These are phyloP conservation scores for Aspergillus sp. DNA, from an alignment of 2,329 filamentous ascomycete species.

Conservation along the genomic window DNA sequence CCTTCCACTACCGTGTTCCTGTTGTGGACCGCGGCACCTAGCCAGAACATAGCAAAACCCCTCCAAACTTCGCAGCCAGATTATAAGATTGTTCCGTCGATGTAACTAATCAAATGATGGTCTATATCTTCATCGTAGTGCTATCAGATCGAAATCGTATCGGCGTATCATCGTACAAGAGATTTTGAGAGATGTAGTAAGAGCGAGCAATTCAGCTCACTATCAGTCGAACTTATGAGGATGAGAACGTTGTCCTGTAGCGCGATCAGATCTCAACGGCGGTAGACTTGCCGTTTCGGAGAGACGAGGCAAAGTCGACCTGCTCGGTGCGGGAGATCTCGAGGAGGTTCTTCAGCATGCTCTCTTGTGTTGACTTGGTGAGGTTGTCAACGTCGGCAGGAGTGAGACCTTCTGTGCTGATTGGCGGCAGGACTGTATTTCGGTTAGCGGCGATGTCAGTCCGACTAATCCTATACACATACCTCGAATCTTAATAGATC, in stretches of 20 bases:
- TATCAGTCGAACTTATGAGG: background rate
- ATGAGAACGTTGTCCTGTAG: background rate
- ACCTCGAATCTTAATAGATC: constrained; percentile 77
- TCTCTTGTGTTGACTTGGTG: constrained; percentile 67
- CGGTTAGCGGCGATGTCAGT: constrained; percentile 1
- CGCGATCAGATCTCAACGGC: constrained; percentile 42
- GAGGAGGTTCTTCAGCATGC: constrained; percentile 70
- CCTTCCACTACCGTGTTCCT: background rate
- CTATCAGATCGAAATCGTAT: constrained; percentile 11
- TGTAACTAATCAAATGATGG: background rate
- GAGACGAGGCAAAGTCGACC: constrained; percentile 24
- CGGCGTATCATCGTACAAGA: constrained; percentile 16
- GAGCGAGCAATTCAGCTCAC: background rate
- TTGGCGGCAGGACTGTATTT: constrained; percentile 74
- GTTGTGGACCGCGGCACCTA: background rate
- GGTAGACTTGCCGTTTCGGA: constrained; percentile 34
- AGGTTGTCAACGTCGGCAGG: constrained; percentile 78
- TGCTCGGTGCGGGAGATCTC: constrained; percentile 44
- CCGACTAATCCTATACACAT: constrained; percentile 27
- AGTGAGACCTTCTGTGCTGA: constrained; percentile 74
- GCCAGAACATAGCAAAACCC: background rate
- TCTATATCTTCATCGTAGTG: constrained; percentile 12
- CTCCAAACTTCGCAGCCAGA: background rate
- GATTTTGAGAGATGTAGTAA: background rate
- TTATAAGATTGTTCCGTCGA: background rate